These are phyloP conservation scores for Aspergillus sp. DNA, from an alignment of 2,329 filamentous ascomycete species.

Conservation along the genomic window DNA sequence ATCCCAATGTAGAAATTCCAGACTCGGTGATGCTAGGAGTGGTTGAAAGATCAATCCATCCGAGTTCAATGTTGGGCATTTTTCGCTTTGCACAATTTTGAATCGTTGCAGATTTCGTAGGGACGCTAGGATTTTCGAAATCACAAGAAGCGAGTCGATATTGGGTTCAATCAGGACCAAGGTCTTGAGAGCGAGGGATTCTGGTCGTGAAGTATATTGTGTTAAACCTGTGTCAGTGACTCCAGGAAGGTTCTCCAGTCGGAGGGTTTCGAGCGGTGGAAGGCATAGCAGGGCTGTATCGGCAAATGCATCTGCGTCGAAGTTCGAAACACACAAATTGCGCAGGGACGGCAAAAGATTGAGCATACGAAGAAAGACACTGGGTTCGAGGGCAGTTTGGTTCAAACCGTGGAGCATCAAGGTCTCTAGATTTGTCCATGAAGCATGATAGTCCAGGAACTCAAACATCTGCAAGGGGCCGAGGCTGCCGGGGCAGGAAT, in stretches of 20 bases:
- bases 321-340: slow-evolving; percentile 56
- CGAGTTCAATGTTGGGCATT: slow-evolving; percentile 46
- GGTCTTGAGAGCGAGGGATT: slow-evolving; percentile 46
- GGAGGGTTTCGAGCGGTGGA: slow-evolving; percentile 52
- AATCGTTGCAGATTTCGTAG: slow-evolving; percentile 50
- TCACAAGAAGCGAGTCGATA: slow-evolving; percentile 51
- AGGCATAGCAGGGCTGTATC: slow-evolving; percentile 56
- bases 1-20: slow-evolving; percentile 60
- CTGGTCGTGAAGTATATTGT: slow-evolving; percentile 50
- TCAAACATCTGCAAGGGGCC: slow-evolving; percentile 51
- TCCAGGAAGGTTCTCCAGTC: slow-evolving; percentile 56
- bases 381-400: slow-evolving; percentile 50
- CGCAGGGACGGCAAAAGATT: slow-evolving; percentile 53
- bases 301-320: slow-evolving; percentile 55
- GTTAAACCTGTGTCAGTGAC: slow-evolving; percentile 57
- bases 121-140: slow-evolving; percentile 54
- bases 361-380: slow-evolving; percentile 55
- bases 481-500: slow-evolving; percentile 43
- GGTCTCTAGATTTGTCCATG: slow-evolving; percentile 54
- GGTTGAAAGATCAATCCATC: slow-evolving; percentile 48
- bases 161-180: slow-evolving; percentile 56
- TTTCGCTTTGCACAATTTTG: slow-evolving; percentile 51
- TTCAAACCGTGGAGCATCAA: slow-evolving; percentile 53
- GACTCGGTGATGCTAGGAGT: slow-evolving; percentile 48
- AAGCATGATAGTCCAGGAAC: slow-evolving; percentile 55